Evolutionary conservation across 306 rosid genomes (phyloP), one percentile per base, ranked within the genome.

Genomic region (Prunus salicina): DNA sequence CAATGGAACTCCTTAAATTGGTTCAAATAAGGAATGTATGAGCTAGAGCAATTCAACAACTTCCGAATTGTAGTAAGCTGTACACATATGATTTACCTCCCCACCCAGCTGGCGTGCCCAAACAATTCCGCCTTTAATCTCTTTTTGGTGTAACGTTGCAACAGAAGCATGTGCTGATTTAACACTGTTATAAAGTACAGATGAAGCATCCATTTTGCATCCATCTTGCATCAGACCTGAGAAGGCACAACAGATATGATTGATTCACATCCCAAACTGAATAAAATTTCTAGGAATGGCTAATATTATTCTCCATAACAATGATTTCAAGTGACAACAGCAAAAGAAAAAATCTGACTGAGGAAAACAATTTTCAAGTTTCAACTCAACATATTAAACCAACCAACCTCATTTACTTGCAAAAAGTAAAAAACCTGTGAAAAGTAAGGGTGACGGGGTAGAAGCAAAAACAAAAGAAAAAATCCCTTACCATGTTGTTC

Each of bases 81-180:
- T 38, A 71, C 22, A 47, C 7, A 49, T 60, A 69, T 72, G 34
- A 66, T 69, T 84, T 83, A 92, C 99, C 97, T 92, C 97, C 61
- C 99, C 99, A 78, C 99, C 99, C 71, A 95, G 82, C 82, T 92
- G 99, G 10, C 96, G 97, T 15, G 96, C 99, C 99, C 99, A 95
- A 67, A 92, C 80, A 83, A 82, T 82, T 69, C 89, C 90, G 4
- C 90, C 96, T 79, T 86, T 83, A 25, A 92, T 88, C 81, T 83
- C 91, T 64, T 89, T 91, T 78, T 79, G 87, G 84, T 92, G 99
- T 69, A 90, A 75, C 65, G 2, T 56, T 71, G 92, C 83, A 77
- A 95, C 97, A 82, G 99, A 86, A 79, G 93, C 87, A 80, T 91
- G 79, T 49, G 98, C 99, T 72, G 96, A 91, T 84, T 84, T 95